Conservation (phyloP, 352 stramenopile genomes). For the Phytopythium helicoides region DNA sequence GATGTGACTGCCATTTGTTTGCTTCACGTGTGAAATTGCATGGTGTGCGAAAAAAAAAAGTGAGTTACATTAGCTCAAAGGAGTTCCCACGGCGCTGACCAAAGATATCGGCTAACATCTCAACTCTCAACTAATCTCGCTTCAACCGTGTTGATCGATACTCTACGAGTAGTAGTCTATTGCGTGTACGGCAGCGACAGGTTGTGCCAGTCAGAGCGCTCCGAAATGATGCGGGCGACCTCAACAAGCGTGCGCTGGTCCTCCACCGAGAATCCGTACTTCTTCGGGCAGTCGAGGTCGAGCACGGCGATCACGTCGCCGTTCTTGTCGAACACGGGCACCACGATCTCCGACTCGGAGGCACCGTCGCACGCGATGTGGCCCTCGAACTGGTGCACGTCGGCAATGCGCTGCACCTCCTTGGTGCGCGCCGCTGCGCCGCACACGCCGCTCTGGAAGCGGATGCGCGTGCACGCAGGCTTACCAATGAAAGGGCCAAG, state of each 20-base stretch:
- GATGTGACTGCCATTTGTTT: no score
- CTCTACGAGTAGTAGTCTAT: slow-evolving; percentile 8
- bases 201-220: slow-evolving; percentile 69
- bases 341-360: slow-evolving; percentile 80
- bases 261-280: slow-evolving; percentile 66
- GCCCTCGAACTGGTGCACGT: slow-evolving; percentile 73
- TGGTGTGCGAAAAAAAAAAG: no score
- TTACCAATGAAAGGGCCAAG: slow-evolving; percentile 83
- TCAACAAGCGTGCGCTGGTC: slow-evolving; percentile 67
- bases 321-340: slow-evolving; percentile 60
- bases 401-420: slow-evolving; percentile 62
- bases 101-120: no score
- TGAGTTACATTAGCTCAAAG: no score
- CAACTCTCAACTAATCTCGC: no score
- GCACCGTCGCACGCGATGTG: slow-evolving; percentile 84
- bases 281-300: slow-evolving; percentile 73
- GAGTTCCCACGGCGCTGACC: no score
- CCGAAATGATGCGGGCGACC: slow-evolving; percentile 51
- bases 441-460: slow-evolving; percentile 72
- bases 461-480: slow-evolving; percentile 77
- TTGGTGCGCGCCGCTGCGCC: slow-evolving; percentile 64
- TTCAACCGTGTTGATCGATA: no score
- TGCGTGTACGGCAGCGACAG: slow-evolving; percentile 50
- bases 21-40: no score
- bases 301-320: slow-evolving; percentile 74